Percentiles rank a stretch among this genome's conserved stretches.
phyloP scores from a whole-genome alignment of 192 early-diverging fungal genomes.

The Physocladia obscura region DNA sequence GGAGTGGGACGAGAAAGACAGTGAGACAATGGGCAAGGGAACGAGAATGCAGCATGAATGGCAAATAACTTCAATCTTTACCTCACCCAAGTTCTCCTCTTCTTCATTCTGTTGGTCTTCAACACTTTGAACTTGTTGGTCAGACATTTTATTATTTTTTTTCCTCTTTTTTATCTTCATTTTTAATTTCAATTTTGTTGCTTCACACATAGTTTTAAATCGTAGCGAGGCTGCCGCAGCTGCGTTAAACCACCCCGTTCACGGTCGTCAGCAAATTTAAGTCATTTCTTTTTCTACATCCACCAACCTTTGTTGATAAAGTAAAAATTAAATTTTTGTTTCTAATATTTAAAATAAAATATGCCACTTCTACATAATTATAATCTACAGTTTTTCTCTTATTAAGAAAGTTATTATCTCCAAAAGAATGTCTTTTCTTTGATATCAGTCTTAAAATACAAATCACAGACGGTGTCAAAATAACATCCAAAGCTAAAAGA shows the following conservation, averaged over 20 bases:
- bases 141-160: not conserved
- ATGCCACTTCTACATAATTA: no score
- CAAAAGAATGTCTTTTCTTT: not conserved
- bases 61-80: not conserved
- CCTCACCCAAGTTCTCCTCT: conserved; percentile 4
- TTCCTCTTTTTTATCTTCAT: not conserved
- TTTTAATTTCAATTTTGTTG: not conserved
- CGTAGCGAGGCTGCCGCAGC: not conserved
- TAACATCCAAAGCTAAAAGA: no score
- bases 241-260: no score
- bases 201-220: not conserved
- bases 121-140: not conserved
- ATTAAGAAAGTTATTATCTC: not conserved
- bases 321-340: not conserved
- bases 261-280: no score
- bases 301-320: no score
- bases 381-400: not conserved
- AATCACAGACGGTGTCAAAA: no score
- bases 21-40: not conserved
- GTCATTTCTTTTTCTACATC: no score
- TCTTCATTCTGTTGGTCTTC: conserved; percentile 6
- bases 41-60: not conserved
- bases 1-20: not conserved
- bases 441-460: not conserved
- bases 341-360: not conserved